These are phyloP conservation scores for Xylaria hypoxylon DNA, from an alignment of 2,329 filamentous ascomycete genomes.

Conservation along the genomic window DNA sequence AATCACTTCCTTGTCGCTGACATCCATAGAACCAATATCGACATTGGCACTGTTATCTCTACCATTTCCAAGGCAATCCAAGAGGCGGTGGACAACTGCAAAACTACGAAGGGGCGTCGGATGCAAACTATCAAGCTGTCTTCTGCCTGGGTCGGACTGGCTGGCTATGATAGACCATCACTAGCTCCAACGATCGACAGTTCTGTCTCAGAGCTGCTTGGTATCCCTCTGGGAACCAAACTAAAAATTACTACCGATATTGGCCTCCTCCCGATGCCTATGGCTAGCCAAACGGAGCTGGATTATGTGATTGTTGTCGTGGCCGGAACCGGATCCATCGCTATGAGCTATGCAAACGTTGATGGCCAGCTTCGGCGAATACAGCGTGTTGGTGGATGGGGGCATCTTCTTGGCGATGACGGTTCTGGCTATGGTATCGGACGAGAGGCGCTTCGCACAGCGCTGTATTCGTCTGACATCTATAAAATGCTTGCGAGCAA, in stretches of 20 bases:
- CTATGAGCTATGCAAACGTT: slow-evolving; percentile 26
- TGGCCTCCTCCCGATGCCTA: slow-evolving; percentile 19
- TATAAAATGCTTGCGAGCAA: background rate
- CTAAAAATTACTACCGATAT: slow-evolving; percentile 30
- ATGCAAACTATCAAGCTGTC: slow-evolving; percentile 19
- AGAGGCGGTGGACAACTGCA: slow-evolving; percentile 19
- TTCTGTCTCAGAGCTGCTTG: slow-evolving; percentile 16
- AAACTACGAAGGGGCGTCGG: slow-evolving; percentile 1
- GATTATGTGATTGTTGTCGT: slow-evolving; percentile 26
- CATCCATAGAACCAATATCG: slow-evolving; percentile 23
- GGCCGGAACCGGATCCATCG: slow-evolving; percentile 31
- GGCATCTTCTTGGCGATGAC: slow-evolving; percentile 32
- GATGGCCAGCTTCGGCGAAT: slow-evolving; percentile 24
- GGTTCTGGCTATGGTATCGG: slow-evolving; percentile 35
- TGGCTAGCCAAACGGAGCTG: slow-evolving; percentile 2
- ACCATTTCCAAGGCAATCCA: slow-evolving; percentile 26
- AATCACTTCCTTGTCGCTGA: slow-evolving; percentile 1
- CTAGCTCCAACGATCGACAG: slow-evolving; percentile 6
- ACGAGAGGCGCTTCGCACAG: slow-evolving; percentile 28
- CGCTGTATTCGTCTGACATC: slow-evolving; percentile 24
- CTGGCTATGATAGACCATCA: slow-evolving; percentile 30
- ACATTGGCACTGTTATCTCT: slow-evolving; percentile 14
- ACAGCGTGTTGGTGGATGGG: slow-evolving; percentile 33
- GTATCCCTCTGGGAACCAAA: slow-evolving; percentile 3
- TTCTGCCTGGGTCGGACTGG: slow-evolving; percentile 31